These are phyloP conservation scores for Xerocomus potaroensis DNA, from an alignment of 768 basidiomycete genomes.

Conservation along the genomic window DNA sequence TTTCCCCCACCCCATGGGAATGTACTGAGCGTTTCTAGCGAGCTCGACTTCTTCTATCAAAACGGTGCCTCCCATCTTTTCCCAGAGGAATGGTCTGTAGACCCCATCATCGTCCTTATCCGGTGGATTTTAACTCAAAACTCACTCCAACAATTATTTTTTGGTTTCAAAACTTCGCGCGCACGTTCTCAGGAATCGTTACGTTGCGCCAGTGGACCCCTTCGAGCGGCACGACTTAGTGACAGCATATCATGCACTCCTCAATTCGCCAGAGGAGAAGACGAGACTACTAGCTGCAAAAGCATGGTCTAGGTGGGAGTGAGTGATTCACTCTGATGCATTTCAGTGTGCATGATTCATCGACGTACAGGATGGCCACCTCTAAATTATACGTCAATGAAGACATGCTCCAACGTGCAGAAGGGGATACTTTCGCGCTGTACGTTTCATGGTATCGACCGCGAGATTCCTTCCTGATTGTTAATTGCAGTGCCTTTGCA, in stretches of 20 bases:
- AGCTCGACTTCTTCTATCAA: conserved; percentile 92
- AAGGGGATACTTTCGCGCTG: conserved; percentile 74
- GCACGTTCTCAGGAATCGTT: conserved; percentile 65
- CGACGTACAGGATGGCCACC: conserved; percentile 66
- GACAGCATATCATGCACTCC: conserved; percentile 75
- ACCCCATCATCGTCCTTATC: not conserved
- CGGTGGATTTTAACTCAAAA: not conserved
- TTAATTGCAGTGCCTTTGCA: conserved; percentile 64
- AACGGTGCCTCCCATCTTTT: conserved; percentile 77
- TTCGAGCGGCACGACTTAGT: conserved; percentile 76
- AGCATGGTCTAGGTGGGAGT: conserved; percentile 93
- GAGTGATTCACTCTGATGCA: conserved; percentile 30
- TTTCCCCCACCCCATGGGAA: not conserved
- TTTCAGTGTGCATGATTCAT: conserved; percentile 1
- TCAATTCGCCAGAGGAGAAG: conserved; percentile 68
- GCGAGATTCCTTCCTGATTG: conserved; percentile 5
- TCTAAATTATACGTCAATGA: conserved; percentile 70
- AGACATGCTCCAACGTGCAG: conserved; percentile 61
- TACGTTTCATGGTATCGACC: conserved; percentile 32
- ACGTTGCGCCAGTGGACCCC: conserved; percentile 75
- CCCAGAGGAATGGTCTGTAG: conserved; percentile 77
- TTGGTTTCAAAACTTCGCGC: not conserved
- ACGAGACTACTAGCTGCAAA: conserved; percentile 66
- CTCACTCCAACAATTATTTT: not conserved
- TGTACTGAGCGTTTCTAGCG: conserved; percentile 34